Base-by-base conservation (phyloP, 2,329 filamentous ascomycete species). In the Neonectria faginata region DNA sequence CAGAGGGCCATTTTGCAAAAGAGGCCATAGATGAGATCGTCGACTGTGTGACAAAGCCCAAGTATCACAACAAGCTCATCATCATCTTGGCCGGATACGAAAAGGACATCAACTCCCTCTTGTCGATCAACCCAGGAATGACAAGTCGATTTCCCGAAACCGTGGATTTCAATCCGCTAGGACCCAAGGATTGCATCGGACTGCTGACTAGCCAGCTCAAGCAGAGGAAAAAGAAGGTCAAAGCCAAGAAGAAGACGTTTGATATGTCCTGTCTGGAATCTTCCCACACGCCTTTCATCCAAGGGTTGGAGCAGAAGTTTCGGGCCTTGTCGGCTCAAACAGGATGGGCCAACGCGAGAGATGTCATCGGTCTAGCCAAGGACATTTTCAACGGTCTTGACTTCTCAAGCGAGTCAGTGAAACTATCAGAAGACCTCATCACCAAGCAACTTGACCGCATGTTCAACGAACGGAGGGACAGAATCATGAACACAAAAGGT, bases 71-170 rank as follows among this genome's bases (percentile, higher is more conserved):
- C 33, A 90, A 88, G 62, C 77, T 92, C 2, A 82, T 93, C 42
- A 83, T 90, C 39, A 91, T 93, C 39, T 78, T 93, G 0, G 91
- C 91, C 0, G 91, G 91, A 0, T 93, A 93, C 66, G 86, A 88
- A 10, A 70, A 83, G 0, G 88, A 92, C 41, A 92, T 93, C 62
- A 88, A 92, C 68, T 77, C 80, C 0, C 82, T 93, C 0, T 82
- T 92, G 77, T 77, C 79, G 0, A 80, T 84, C 20, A 92, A 92
- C 66, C 82, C 86, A 0, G 90, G 90, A 0, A 77, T 93, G 16
- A 86, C 85, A 0, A 90, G 87, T 42, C 85, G 90, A 0, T 93
- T 93, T 69, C 86, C 88, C 0, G 88, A 90, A 39, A 80, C 83
- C 0, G 74, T 92, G 1, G 76, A 84, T 25, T 93, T 92, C 73